These are phyloP conservation scores for Colletotrichum phormii DNA, from an alignment of 2,329 filamentous ascomycete species.

Conservation along the genomic window DNA sequence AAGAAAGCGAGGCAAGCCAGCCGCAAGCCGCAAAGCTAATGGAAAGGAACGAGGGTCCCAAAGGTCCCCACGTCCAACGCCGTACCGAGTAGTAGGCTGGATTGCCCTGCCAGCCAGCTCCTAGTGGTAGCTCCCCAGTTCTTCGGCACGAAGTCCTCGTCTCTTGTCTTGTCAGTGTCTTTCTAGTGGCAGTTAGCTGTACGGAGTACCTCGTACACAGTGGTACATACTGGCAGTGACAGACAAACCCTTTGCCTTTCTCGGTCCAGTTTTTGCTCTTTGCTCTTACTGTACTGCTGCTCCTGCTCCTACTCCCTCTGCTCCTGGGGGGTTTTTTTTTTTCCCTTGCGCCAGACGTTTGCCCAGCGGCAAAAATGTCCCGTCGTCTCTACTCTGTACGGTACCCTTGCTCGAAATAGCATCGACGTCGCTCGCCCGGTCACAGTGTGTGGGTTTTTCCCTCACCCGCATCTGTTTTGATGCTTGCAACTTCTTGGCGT, in stretches of 20 bases:
- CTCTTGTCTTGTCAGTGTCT: constrained; percentile 6
- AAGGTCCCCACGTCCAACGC: constrained; percentile 14
- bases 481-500: constrained; percentile 38
- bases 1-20: not conserved
- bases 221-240: not conserved
- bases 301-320: not conserved
- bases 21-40: not conserved
- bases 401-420: constrained; percentile 32
- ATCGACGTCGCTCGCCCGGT: constrained; percentile 32
- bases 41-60: not conserved
- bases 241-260: not conserved
- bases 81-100: not conserved
- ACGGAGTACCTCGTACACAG: not conserved
- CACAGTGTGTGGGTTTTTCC: constrained; percentile 37
- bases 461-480: constrained; percentile 37
- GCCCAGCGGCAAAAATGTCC: constrained; percentile 19
- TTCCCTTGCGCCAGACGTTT: not conserved
- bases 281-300: not conserved
- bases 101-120: constrained; percentile 2
- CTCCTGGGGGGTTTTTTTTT: too few species aligned
- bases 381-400: constrained; percentile 16
- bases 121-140: constrained; percentile 4
- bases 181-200: not conserved
- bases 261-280: not conserved
- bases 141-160: not conserved